These are phyloP conservation scores for Kwoniella sp. DNA, from an alignment of 768 basidiomycete genomes.

Conservation along the genomic window DNA sequence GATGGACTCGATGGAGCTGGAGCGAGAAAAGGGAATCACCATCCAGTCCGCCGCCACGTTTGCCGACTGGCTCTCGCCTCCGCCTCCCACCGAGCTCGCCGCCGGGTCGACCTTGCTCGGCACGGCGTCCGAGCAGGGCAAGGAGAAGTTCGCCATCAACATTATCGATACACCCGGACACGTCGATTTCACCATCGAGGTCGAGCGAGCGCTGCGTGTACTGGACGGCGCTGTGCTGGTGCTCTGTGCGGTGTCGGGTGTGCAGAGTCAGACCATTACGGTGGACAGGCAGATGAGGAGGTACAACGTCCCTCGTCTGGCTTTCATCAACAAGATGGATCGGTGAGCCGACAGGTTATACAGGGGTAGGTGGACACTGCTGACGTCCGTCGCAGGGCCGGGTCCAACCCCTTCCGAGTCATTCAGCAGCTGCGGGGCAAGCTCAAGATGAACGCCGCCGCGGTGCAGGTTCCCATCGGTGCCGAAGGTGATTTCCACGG, in stretches of 20 bases:
- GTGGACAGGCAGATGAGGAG: constrained; percentile 98
- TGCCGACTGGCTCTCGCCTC: constrained; percentile 82
- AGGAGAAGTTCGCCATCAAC: constrained; percentile 82
- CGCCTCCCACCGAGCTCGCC: constrained; percentile 52
- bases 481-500: constrained; percentile 79
- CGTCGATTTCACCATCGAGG: constrained; percentile 99
- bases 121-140: constrained; percentile 52
- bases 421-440: constrained; percentile 86
- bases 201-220: constrained; percentile 91
- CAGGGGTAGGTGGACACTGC: neutral
- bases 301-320: constrained; percentile 90
- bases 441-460: constrained; percentile 85
- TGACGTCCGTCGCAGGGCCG: constrained; percentile 59
- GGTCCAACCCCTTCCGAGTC: constrained; percentile 95
- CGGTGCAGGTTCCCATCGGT: constrained; percentile 94
- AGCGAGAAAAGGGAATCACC: constrained; percentile 97
- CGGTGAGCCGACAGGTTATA: constrained; percentile 54
- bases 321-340: constrained; percentile 99
- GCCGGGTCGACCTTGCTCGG: constrained; percentile 2
- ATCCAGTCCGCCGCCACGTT: constrained; percentile 98
- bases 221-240: constrained; percentile 95
- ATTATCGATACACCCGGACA: constrained; percentile 99
- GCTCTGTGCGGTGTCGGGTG: constrained; percentile 93
- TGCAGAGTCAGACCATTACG: constrained; percentile 96
- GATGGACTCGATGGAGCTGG: constrained; percentile 99